Conservation (phyloP, 306 rosid genomes). For the Prunus davidiana region DNA sequence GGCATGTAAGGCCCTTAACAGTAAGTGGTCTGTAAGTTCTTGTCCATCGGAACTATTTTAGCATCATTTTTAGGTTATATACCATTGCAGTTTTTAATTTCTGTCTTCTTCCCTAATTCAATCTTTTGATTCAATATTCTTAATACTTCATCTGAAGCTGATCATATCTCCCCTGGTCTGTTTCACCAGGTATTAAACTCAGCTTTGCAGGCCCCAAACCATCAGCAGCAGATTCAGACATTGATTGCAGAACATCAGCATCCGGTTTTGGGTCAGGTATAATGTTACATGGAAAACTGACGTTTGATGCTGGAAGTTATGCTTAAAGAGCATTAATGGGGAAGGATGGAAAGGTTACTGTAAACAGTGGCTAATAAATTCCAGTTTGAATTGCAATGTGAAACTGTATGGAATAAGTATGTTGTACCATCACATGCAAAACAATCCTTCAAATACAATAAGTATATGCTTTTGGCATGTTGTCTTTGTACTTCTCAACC, state of each 20-base stretch:
- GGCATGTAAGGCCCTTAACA: slow-evolving; percentile 32
- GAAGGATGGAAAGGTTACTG: slow-evolving; percentile 36
- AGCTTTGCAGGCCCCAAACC: slow-evolving; percentile 34
- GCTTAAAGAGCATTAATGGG: slow-evolving; percentile 18
- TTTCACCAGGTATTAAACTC: slow-evolving; percentile 25
- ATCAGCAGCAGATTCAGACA: slow-evolving; percentile 21
- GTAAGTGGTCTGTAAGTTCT: slow-evolving; percentile 31
- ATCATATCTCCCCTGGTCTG: slow-evolving; percentile 5
- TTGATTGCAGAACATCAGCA: slow-evolving; percentile 29
- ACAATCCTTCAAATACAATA: not conserved
- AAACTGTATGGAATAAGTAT: not conserved
- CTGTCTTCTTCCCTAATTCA: not conserved
- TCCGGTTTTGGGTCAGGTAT: slow-evolving; percentile 25
- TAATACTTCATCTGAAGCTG: slow-evolving; percentile 17
- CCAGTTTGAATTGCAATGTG: slow-evolving; percentile 8
- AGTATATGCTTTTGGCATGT: not conserved
- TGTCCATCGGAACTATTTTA: slow-evolving; percentile 14
- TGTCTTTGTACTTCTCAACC: not conserved
- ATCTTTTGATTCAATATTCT: slow-evolving; percentile 18
- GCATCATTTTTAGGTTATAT: slow-evolving; percentile 2
- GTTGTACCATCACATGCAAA: not conserved
- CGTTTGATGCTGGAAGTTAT: slow-evolving; percentile 23
- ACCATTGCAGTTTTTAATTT: not conserved
- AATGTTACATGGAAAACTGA: slow-evolving; percentile 18
- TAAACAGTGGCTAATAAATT: slow-evolving; percentile 11